Conservation (phyloP, 2,329 filamentous ascomycete genomes). For the Cladosporium velox region DNA sequence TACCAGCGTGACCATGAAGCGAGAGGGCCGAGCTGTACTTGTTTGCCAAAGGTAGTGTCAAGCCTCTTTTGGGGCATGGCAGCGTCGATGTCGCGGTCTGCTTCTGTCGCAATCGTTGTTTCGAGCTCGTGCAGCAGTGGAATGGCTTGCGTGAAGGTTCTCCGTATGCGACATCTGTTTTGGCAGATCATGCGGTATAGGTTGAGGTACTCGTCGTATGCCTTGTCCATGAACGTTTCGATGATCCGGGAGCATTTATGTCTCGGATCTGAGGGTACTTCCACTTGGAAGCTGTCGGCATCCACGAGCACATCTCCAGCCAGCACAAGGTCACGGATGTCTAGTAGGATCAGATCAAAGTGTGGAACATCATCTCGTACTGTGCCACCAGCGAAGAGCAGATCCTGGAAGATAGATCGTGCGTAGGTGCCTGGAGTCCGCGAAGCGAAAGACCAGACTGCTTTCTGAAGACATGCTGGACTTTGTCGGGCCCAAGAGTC, state of each 20-base stretch:
- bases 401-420: slow-evolving; percentile 56
- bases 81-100: slow-evolving; percentile 27
- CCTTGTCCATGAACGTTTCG: slow-evolving; percentile 64
- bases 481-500: slow-evolving; percentile 26
- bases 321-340: slow-evolving; percentile 75
- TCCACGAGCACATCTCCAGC: slow-evolving; percentile 72
- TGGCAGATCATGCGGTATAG: slow-evolving; percentile 82
- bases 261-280: slow-evolving; percentile 71
- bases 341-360: slow-evolving; percentile 76
- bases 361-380: slow-evolving; percentile 66
- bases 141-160: slow-evolving; percentile 82
- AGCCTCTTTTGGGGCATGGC: slow-evolving; percentile 12
- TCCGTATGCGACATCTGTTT: slow-evolving; percentile 85
- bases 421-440: slow-evolving; percentile 79
- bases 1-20: slow-evolving; percentile 89
- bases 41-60: slow-evolving; percentile 7
- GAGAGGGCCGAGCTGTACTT: slow-evolving; percentile 63
- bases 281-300: slow-evolving; percentile 72
- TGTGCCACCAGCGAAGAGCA: slow-evolving; percentile 70
- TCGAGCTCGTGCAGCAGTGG: slow-evolving; percentile 83
- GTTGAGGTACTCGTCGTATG: slow-evolving; percentile 70
- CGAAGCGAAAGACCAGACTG: slow-evolving; percentile 68
- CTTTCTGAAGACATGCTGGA: slow-evolving; percentile 31
- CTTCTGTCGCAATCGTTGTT: slow-evolving; percentile 58
- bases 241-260: slow-evolving; percentile 73